Conservation (phyloP, 2,329 filamentous ascomycete genomes). For the Dryadomyces quercus-mongolicae region DNA sequence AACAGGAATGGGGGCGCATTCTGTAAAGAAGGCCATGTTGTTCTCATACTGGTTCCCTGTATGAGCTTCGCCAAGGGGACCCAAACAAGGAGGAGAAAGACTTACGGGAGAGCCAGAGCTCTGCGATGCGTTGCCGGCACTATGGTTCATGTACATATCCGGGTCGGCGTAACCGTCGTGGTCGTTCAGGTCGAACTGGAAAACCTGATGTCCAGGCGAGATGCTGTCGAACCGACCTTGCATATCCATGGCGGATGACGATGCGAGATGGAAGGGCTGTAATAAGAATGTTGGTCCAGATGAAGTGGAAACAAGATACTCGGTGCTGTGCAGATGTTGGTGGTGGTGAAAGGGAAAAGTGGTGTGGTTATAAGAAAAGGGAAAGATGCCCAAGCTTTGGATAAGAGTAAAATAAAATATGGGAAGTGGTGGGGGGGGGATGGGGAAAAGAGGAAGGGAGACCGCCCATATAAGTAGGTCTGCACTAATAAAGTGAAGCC, state of each 20-base stretch:
- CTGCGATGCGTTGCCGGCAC: slow-evolving; percentile 13
- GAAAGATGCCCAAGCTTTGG: not conserved
- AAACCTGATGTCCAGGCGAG: not conserved
- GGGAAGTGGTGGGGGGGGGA: not conserved
- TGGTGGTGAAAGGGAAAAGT: not conserved
- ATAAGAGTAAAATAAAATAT: not conserved
- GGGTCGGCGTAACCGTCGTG: slow-evolving; percentile 11
- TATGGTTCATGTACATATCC: slow-evolving; percentile 16
- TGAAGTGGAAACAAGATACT: too few relatives aligned
- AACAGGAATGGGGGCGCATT: slow-evolving; percentile 13
- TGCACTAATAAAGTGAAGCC: not conserved
- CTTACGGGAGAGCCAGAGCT: slow-evolving; percentile 26
- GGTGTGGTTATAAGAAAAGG: not conserved
- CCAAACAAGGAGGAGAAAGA: not conserved
- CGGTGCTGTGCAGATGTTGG: too few relatives aligned
- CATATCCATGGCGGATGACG: not conserved
- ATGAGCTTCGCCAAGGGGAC: not conserved
- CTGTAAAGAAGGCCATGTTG: slow-evolving; percentile 17
- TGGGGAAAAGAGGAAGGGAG: not conserved
- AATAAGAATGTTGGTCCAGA: not conserved
- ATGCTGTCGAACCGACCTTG: not conserved
- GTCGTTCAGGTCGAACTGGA: not conserved
- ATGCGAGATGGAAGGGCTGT: not conserved
- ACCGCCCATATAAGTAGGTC: not conserved
- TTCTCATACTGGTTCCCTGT: slow-evolving; percentile 11